Conservation (phyloP, 306 rosid genomes). For the Pyrus communis region DNA sequence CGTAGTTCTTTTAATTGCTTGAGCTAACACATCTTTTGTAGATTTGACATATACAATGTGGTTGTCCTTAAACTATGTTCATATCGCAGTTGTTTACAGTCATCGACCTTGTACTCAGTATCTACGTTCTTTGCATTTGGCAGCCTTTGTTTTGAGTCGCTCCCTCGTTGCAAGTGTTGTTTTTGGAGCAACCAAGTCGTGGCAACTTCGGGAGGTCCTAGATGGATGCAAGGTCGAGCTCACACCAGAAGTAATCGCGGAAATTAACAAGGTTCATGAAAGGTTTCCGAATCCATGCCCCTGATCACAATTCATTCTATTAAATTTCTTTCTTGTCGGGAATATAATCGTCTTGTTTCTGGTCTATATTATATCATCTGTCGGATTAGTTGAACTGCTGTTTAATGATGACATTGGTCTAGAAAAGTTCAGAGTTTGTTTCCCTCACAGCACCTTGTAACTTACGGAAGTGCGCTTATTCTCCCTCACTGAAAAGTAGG, state of each 20-base stretch:
- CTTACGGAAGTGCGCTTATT: neutral
- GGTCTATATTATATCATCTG: neutral
- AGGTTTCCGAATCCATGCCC: slow-evolving; percentile 85
- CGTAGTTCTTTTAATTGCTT: neutral
- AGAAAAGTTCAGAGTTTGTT: neutral
- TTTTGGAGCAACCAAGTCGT: slow-evolving; percentile 74
- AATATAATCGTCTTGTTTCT: neutral
- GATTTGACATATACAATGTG: neutral
- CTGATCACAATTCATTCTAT: slow-evolving; percentile 18
- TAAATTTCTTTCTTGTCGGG: neutral
- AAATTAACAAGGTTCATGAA: slow-evolving; percentile 60
- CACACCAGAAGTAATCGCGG: slow-evolving; percentile 41
- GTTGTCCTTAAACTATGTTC: neutral
- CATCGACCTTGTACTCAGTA: neutral
- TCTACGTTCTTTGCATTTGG: neutral
- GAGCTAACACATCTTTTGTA: neutral
- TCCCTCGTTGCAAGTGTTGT: slow-evolving; percentile 79
- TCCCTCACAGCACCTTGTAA: neutral
- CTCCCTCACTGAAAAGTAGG: neutral
- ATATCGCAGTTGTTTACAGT: neutral
- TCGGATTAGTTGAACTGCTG: neutral
- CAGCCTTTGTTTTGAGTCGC: slow-evolving; percentile 87
- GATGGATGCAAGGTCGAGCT: slow-evolving; percentile 54
- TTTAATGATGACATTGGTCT: neutral
- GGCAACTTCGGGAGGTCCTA: slow-evolving; percentile 69